phyloP scores from a whole-genome alignment of 2,329 filamentous ascomycete species.

The Sarocladium kiliense region DNA sequence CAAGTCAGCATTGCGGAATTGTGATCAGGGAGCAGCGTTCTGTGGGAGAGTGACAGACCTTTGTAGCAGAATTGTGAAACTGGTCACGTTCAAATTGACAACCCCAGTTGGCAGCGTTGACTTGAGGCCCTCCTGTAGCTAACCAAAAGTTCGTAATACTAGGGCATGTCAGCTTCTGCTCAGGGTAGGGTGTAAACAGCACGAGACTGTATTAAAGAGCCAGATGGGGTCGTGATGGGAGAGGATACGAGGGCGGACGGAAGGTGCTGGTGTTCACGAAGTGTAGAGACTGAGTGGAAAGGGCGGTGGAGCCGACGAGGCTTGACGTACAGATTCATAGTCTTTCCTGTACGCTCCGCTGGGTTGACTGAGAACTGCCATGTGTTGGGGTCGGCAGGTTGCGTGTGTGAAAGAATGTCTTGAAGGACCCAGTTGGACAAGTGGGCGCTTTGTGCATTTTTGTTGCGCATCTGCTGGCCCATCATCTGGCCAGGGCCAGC shows the following conservation, averaged over 20 bases:
- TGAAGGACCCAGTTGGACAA: constrained; percentile 36
- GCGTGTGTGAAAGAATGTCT: constrained; percentile 29
- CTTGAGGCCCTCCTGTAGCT: constrained; percentile 35
- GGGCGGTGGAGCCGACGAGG: neutral
- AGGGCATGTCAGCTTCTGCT: neutral
- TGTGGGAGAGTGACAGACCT: constrained; percentile 30
- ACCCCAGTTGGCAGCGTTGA: constrained; percentile 35
- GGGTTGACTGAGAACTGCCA: constrained; percentile 35
- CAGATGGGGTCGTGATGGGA: constrained; percentile 1
- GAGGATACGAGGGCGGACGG: constrained; percentile 1
- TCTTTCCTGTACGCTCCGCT: constrained; percentile 37
- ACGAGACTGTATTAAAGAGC: neutral
- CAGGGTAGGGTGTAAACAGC: neutral
- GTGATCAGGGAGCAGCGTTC: too few species aligned
- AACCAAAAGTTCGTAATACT: constrained; percentile 50
- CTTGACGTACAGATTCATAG: constrained; percentile 34
- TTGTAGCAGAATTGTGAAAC: constrained; percentile 36
- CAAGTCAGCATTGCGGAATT: constrained; percentile 15
- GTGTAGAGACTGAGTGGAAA: neutral
- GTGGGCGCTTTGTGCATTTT: constrained; percentile 19
- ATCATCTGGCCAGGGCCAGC: constrained; percentile 40
- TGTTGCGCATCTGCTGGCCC: constrained; percentile 35
- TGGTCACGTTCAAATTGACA: constrained; percentile 43
- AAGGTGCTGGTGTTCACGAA: constrained; percentile 8
- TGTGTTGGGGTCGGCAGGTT: constrained; percentile 22